phyloP scores from a whole-genome alignment of 441 rosid species.

The Jatropha podagrica region DNA sequence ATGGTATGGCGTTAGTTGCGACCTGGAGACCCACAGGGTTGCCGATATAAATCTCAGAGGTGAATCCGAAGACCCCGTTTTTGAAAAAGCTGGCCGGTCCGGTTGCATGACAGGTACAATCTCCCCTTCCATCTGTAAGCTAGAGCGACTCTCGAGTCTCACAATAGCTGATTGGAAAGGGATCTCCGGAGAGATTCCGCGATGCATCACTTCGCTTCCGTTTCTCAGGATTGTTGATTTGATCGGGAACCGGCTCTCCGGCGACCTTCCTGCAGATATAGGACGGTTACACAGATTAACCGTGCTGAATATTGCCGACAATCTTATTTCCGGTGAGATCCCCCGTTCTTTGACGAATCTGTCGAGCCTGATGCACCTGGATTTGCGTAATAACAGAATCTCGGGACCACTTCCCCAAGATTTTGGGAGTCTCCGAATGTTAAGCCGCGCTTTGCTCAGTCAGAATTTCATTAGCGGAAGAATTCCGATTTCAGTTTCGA shows the following conservation, averaged over 20 bases:
- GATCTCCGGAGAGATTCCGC: slow-evolving; percentile 72
- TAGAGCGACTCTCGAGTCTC: slow-evolving; percentile 57
- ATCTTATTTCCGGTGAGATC: slow-evolving; percentile 58
- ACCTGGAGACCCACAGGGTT: slow-evolving; percentile 53
- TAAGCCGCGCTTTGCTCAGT: slow-evolving; percentile 79
- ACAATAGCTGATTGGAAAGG: slow-evolving; percentile 91
- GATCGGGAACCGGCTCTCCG: slow-evolving; percentile 67
- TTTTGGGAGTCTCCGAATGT: slow-evolving; percentile 57
- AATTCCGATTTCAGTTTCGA: slow-evolving; percentile 56
- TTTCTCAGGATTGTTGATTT: slow-evolving; percentile 75
- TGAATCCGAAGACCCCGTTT: slow-evolving; percentile 84
- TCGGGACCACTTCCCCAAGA: slow-evolving; percentile 58
- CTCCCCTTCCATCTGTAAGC: slow-evolving; percentile 64
- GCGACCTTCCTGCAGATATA: slow-evolving; percentile 57
- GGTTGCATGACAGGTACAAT: slow-evolving; percentile 83
- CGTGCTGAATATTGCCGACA: slow-evolving; percentile 77
- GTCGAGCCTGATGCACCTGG: slow-evolving; percentile 76
- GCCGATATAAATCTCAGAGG: slow-evolving; percentile 88
- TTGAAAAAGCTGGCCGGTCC: slow-evolving; percentile 56
- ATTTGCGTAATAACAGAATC: slow-evolving; percentile 64
- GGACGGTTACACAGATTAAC: slow-evolving; percentile 62
- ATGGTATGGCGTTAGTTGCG: slow-evolving; percentile 92
- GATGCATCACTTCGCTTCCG: slow-evolving; percentile 55
- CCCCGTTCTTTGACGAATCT: slow-evolving; percentile 59
- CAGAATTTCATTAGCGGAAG: slow-evolving; percentile 55